Conservation (phyloP, 371 early-diverging fungal genomes). For the Rhizopus sp. region DNA sequence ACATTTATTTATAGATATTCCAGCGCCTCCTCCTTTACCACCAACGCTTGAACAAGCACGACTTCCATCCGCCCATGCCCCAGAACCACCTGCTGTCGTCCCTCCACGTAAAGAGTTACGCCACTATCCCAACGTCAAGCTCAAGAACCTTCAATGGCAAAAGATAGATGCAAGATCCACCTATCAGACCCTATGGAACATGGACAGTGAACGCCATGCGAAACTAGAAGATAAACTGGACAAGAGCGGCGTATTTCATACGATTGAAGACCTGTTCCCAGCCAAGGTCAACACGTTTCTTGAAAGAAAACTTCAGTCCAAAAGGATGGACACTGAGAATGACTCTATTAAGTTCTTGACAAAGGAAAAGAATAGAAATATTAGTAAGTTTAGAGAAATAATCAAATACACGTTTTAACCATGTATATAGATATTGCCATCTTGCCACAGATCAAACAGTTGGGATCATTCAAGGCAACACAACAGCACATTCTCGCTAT, state of each 20-base stretch:
- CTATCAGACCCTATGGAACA: constrained; percentile 33
- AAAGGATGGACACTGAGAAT: constrained; percentile 18
- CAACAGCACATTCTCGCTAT: constrained; percentile 35
- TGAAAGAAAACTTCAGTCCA: constrained; percentile 17
- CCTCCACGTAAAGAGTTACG: constrained; percentile 33
- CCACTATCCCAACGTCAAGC: constrained; percentile 30
- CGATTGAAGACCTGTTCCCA: constrained; percentile 31
- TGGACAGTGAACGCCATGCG: constrained; percentile 19
- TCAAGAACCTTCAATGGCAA: constrained; percentile 42
- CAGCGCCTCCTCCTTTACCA: not conserved
- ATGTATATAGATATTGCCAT: constrained; percentile 41
- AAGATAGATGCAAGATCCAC: constrained; percentile 26
- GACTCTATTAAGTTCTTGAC: constrained; percentile 32
- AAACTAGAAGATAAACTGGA: constrained; percentile 28
- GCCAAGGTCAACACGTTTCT: constrained; percentile 33
- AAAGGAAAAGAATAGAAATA: constrained; percentile 42
- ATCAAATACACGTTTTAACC: not conserved
- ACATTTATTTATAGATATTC: not conserved
- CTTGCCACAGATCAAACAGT: constrained; percentile 35
- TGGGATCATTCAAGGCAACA: constrained; percentile 36
- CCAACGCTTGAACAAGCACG: not conserved
- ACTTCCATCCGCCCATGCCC: not conserved
- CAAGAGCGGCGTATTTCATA: constrained; percentile 26
- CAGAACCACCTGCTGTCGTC: not conserved
- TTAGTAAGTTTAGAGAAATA: constrained; percentile 32